Evolutionary conservation across 2,329 filamentous ascomycete species (phyloP).

Genomic region (Aureobasidium sp.): DNA sequence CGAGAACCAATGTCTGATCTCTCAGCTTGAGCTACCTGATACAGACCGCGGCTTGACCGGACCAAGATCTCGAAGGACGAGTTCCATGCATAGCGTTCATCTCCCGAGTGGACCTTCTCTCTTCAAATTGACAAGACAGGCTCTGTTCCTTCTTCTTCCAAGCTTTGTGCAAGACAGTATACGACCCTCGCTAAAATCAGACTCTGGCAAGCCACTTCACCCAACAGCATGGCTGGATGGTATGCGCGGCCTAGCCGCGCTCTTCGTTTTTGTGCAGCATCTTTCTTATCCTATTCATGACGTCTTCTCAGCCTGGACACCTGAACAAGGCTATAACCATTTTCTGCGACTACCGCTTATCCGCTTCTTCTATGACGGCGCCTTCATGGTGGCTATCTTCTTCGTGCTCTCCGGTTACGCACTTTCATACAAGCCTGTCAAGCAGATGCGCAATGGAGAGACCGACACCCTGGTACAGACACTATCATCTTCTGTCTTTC

Average conservation of each 20-base stretch:
- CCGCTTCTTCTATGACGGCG: constrained; percentile 48
- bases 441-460: neutral
- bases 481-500: neutral
- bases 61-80: too few species aligned
- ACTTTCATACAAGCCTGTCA: constrained; percentile 17
- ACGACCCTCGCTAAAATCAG: neutral
- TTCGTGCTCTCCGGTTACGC: constrained; percentile 50
- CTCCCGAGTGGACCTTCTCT: too few species aligned
- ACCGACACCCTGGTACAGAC: too few species aligned
- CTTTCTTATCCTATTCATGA: neutral
- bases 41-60: too few species aligned
- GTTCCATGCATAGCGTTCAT: too few species aligned
- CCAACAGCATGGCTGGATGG: constrained; percentile 21
- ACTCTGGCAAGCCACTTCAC: neutral
- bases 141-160: too few species aligned
- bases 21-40: too few species aligned
- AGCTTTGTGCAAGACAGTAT: neutral
- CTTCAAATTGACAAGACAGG: too few species aligned
- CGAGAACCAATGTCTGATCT: too few species aligned
- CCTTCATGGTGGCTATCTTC: constrained; percentile 53
- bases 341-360: constrained; percentile 47
- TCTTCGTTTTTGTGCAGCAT: constrained; percentile 21
- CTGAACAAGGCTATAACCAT: neutral
- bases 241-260: constrained; percentile 20
- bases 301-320: constrained; percentile 13